Conservation (phyloP, 768 basidiomycete species). For the Boletellus sp. region DNA sequence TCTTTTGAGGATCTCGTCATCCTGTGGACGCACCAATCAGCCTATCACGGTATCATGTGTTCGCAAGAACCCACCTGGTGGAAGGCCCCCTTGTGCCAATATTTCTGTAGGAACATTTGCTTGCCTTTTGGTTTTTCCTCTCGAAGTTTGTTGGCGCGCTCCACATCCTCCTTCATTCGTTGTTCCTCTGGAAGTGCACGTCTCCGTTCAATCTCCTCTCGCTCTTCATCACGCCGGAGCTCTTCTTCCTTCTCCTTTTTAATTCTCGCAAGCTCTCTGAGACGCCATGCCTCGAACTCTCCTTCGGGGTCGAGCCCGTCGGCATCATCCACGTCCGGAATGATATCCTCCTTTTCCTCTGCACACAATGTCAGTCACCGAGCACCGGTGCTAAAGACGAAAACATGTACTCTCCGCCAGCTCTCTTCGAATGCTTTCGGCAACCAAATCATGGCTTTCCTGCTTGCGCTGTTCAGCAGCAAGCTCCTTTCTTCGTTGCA, state of each 20-base stretch:
- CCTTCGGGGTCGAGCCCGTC: slow-evolving; percentile 85
- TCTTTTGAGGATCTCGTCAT: slow-evolving; percentile 77
- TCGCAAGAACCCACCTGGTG: slow-evolving; percentile 64
- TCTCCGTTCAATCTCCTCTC: slow-evolving; percentile 87
- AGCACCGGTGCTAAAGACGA: not conserved
- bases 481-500: slow-evolving; percentile 59
- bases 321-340: slow-evolving; percentile 91
- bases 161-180: slow-evolving; percentile 87
- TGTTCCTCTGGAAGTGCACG: slow-evolving; percentile 93
- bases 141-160: slow-evolving; percentile 74
- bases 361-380: slow-evolving; percentile 3
- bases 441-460: slow-evolving; percentile 89
- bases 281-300: slow-evolving; percentile 96
- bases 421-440: slow-evolving; percentile 89
- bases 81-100: slow-evolving; percentile 99
- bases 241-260: slow-evolving; percentile 93
- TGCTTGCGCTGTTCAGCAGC: slow-evolving; percentile 81
- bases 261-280: slow-evolving; percentile 90
- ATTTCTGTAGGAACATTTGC: slow-evolving; percentile 94
- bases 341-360: slow-evolving; percentile 86
- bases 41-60: slow-evolving; percentile 1
- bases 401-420: slow-evolving; percentile 76
- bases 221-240: slow-evolving; percentile 74
- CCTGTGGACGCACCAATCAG: slow-evolving; percentile 45
- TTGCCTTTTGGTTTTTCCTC: slow-evolving; percentile 89